Evolutionary conservation across 805 yeast genomes (phyloP), one percentile per base, ranked within the genome.

Genomic region (Nematodospora valgi): DNA sequence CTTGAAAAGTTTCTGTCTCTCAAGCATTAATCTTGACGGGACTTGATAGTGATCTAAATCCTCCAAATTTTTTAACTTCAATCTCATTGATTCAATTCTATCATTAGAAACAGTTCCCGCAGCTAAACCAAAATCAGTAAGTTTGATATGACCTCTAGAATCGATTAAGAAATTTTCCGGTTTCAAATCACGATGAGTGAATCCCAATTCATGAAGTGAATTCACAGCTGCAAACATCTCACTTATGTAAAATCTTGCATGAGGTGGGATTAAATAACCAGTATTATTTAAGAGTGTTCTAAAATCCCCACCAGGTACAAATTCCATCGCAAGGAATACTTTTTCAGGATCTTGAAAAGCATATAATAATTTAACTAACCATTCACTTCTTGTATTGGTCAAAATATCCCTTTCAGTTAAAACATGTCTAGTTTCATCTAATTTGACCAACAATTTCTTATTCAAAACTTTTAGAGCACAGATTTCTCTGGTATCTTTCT

Each of bases 261-360:
- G 98, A 3, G 94, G 88, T 2, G 98, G 95, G 41, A 86, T 85
- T 47, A 93, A 68, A 39, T 84, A 85, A 23, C 96, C 96, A 5
- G 98, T 91, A 57, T 89, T 91, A 59, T 88, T 89, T 45, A 93
- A 74, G 41, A 93, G 65, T 0, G 98, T 93, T 55, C 99, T 80
- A 68, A 86, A 93, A 57, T 93, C 99, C 35, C 99, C 99, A 40
- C 99, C 99, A 6, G 99, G 97, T n/a, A 93, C 98, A 59, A 86
- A 93, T 58, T 93, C 98, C 99, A 93, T 93, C 2, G 98, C 98
- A 52, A 93, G 70, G 50, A 86, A 93, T 20, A 93, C 85, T 52
- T 84, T 85, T 43, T 85, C 89, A 0, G 81, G 61, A 61, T 93
- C 98, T 59, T 93, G 99, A 65, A 93, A 93, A 2, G 98, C 96